phyloP scores from a whole-genome alignment of 352 stramenopile species.

The Lagenidium sp. region DNA sequence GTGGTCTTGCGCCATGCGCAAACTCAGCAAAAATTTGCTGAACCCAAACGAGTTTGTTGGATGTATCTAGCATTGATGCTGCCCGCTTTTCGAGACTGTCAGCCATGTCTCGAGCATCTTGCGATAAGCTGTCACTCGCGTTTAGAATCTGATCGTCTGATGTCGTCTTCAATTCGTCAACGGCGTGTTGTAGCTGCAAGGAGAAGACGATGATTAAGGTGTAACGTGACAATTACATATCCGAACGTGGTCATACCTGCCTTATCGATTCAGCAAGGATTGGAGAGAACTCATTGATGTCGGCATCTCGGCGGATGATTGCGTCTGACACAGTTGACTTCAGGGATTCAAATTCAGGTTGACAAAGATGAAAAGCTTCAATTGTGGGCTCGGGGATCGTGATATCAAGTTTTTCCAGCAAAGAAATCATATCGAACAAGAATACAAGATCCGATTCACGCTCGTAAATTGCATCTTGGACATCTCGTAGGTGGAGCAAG shows the following conservation, averaged over 20 bases:
- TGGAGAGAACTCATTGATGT: slow-evolving; percentile 18
- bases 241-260: slow-evolving; percentile 5
- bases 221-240: not conserved
- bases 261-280: slow-evolving; percentile 11
- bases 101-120: slow-evolving; percentile 18
- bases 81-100: slow-evolving; percentile 21
- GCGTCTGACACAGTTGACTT: slow-evolving; percentile 13
- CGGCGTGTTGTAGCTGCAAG: slow-evolving; percentile 2
- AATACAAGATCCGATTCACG: slow-evolving; percentile 39
- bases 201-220: not conserved
- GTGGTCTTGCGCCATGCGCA: slow-evolving; percentile 15
- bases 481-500: slow-evolving; percentile 36
- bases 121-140: slow-evolving; percentile 19
- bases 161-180: slow-evolving; percentile 18
- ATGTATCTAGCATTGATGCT: slow-evolving; percentile 15
- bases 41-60: slow-evolving; percentile 17
- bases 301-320: slow-evolving; percentile 10
- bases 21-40: slow-evolving; percentile 33
- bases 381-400: slow-evolving; percentile 14
- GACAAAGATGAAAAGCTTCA: slow-evolving; percentile 18
- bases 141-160: slow-evolving; percentile 21
- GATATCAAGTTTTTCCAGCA: slow-evolving; percentile 27
- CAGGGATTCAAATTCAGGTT: slow-evolving; percentile 18
- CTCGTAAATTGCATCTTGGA: slow-evolving; percentile 34
- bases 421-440: slow-evolving; percentile 26